A percentile compares a stretch with the other conserved stretches of the same genome.
phyloP scores from a whole-genome alignment of 2,329 filamentous ascomycete species.

The Xylariales sp. region DNA sequence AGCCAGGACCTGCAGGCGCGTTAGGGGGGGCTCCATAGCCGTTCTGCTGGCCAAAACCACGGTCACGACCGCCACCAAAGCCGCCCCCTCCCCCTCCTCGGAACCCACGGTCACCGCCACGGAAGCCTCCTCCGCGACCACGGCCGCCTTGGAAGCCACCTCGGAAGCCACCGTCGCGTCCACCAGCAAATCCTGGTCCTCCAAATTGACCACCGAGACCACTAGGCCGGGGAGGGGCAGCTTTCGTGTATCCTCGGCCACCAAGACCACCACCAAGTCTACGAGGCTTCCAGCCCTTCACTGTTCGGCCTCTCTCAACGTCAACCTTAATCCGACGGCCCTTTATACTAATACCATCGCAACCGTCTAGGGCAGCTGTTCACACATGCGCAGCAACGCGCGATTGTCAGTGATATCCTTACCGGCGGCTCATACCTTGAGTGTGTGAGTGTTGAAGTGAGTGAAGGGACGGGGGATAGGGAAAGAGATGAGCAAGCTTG shows the following conservation, averaged over 20 bases:
- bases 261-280: slow-evolving; percentile 90
- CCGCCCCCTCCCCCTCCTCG: slow-evolving; percentile 52
- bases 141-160: slow-evolving; percentile 48
- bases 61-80: slow-evolving; percentile 42
- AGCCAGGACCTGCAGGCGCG: slow-evolving; percentile 58
- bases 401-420: slow-evolving; percentile 66
- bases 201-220: slow-evolving; percentile 58
- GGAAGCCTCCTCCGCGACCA: slow-evolving; percentile 38
- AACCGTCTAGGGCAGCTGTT: slow-evolving; percentile 82
- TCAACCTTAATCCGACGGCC: slow-evolving; percentile 91
- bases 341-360: slow-evolving; percentile 88
- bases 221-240: slow-evolving; percentile 64
- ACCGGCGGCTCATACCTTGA: slow-evolving; percentile 46
- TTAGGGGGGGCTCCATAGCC: slow-evolving; percentile 51
- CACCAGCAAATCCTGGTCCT: slow-evolving; percentile 52
- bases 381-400: slow-evolving; percentile 52
- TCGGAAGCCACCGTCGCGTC: slow-evolving; percentile 45
- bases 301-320: slow-evolving; percentile 91
- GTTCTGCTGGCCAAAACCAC: slow-evolving; percentile 36
- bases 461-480: slow-evolving; percentile 3
- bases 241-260: slow-evolving; percentile 88
- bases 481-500: slow-evolving; percentile 51
- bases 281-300: slow-evolving; percentile 88
- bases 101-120: slow-evolving; percentile 51
- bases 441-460: not conserved